Percentiles rank a stretch among this genome's conserved stretches.
Conservation (phyloP, 2,329 filamentous ascomycete genomes). For the Pestalotiopsis sp. region DNA sequence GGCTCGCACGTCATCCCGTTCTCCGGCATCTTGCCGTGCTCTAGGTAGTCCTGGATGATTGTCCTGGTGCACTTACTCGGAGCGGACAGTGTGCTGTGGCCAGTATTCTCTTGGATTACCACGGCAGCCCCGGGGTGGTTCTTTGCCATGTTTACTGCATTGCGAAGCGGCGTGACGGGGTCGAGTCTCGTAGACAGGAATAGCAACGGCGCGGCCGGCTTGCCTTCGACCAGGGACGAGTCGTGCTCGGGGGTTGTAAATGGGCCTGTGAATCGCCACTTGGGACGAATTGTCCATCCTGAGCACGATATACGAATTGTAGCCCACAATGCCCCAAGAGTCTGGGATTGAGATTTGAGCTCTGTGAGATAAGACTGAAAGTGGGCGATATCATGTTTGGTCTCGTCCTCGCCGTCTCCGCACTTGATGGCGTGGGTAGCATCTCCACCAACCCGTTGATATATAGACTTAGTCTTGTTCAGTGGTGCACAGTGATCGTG, state of each 20-base stretch:
- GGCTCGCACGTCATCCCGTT: background rate
- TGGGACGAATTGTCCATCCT: constrained; percentile 38
- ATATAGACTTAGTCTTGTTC: background rate
- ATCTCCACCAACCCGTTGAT: constrained; percentile 18
- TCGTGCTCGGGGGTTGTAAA: constrained; percentile 20
- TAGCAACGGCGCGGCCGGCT: constrained; percentile 44
- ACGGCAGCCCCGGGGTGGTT: constrained; percentile 20
- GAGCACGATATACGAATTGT: constrained; percentile 41
- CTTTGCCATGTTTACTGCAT: constrained; percentile 30
- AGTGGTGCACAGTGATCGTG: constrained; percentile 9
- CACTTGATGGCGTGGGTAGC: constrained; percentile 33
- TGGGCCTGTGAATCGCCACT: constrained; percentile 41
- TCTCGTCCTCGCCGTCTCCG: constrained; percentile 34
- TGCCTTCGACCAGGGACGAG: constrained; percentile 28
- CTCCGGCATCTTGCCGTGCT: background rate
- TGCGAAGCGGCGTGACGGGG: constrained; percentile 47
- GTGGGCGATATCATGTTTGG: constrained; percentile 22
- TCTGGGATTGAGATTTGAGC: constrained; percentile 29
- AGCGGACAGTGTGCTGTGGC: constrained; percentile 17
- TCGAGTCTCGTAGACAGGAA: constrained; percentile 46
- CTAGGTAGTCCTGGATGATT: constrained; percentile 6
- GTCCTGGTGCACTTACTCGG: constrained; percentile 14
- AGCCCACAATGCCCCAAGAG: constrained; percentile 37
- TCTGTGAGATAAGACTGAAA: constrained; percentile 32
- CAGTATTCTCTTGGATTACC: constrained; percentile 22